phyloP scores from a whole-genome alignment of 208 protist genomes.

The Tritrichomonas musculus region DNA sequence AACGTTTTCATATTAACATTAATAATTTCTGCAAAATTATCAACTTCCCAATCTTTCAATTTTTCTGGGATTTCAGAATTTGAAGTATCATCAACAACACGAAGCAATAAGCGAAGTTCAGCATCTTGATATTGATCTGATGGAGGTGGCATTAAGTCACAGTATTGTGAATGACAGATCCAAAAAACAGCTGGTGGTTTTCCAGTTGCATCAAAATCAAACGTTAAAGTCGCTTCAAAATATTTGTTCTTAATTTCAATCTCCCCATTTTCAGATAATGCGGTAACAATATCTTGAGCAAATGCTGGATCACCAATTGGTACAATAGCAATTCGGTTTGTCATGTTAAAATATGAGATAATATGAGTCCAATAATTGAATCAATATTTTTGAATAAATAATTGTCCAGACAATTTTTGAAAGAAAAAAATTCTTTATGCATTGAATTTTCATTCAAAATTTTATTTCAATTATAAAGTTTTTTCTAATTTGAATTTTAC shows the following conservation, averaged over 20 bases:
- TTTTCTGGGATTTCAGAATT: neutral
- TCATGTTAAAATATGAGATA: neutral
- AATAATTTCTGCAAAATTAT: neutral
- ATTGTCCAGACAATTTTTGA: too few species aligned
- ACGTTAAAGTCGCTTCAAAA: neutral
- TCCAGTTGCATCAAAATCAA: neutral
- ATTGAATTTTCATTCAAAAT: too few species aligned
- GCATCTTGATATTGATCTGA: neutral
- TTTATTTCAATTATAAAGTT: too few species aligned
- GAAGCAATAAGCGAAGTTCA: neutral
- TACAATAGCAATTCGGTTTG: neutral
- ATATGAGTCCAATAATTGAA: too few species aligned
- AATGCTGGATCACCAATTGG: neutral
- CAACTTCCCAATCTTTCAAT: neutral
- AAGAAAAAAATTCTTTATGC: too few species aligned
- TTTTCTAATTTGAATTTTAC: too few species aligned
- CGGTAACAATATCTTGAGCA: neutral
- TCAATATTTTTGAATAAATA: too few species aligned
- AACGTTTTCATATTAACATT: neutral
- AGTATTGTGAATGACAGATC: neutral
- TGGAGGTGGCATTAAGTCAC: neutral
- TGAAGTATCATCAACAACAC: neutral
- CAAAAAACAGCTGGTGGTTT: constrained; percentile 19
- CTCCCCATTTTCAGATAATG: neutral
- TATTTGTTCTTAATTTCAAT: constrained; percentile 24